Conservation (phyloP, 345 rosid genomes). For the Reutealis trisperma region DNA sequence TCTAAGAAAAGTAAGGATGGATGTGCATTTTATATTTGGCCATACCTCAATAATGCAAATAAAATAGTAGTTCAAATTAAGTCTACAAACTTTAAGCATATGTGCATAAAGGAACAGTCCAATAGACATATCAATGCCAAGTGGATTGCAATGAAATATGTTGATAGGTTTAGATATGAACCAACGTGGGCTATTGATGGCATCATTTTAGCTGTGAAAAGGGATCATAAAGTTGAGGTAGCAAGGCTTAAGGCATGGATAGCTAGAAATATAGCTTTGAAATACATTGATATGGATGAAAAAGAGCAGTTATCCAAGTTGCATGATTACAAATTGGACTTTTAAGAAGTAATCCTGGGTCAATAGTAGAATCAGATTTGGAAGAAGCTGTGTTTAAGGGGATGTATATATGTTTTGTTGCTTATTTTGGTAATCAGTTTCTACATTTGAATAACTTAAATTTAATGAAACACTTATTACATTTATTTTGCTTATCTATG, state of each 20-base stretch:
- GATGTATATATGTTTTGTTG: neutral
- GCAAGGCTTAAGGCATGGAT: neutral
- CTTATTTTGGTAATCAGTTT: too few relatives aligned
- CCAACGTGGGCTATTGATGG: neutral
- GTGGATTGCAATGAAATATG: too few relatives aligned
- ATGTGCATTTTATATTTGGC: neutral
- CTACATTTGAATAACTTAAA: too few relatives aligned
- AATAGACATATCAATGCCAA: too few relatives aligned
- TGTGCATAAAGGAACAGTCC: neutral
- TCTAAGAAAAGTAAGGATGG: neutral
- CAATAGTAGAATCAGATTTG: too few relatives aligned
- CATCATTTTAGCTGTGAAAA: too few relatives aligned
- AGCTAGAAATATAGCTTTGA: neutral
- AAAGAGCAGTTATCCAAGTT: neutral
- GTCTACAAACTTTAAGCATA: neutral
- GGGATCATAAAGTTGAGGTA: neutral
- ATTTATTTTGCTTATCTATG: too few relatives aligned
- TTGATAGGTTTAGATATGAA: neutral
- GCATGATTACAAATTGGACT: neutral
- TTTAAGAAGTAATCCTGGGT: neutral
- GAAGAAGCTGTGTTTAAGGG: too few relatives aligned
- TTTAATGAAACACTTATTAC: too few relatives aligned
- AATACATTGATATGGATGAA: neutral
- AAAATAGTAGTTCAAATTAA: neutral
- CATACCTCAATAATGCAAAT: neutral